These are phyloP conservation scores for Silene uniflora DNA, from an alignment of 148 eudicot species.

Conservation along the genomic window DNA sequence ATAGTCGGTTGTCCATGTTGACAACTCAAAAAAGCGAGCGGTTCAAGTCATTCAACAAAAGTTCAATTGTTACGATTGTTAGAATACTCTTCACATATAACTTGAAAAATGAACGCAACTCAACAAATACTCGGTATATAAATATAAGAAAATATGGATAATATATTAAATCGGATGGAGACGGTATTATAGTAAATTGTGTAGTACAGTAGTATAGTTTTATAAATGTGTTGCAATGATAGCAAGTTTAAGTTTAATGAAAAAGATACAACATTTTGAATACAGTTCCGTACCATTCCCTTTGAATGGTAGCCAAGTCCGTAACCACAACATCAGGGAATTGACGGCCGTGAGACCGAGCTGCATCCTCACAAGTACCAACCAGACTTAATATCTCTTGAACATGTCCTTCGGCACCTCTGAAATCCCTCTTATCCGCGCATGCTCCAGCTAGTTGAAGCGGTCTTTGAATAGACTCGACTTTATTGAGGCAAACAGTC, in stretches of 20 bases:
- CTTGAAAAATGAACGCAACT: too few species aligned
- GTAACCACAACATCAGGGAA: conserved; percentile 8
- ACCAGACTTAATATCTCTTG: neutral
- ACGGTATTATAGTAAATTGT: neutral
- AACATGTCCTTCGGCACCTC: too few species aligned
- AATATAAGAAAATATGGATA: too few species aligned
- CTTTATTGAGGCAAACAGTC: conserved; percentile 1
- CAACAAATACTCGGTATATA: too few species aligned
- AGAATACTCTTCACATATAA: too few species aligned
- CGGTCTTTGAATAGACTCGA: neutral
- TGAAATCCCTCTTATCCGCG: too few species aligned
- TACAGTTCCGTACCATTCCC: neutral
- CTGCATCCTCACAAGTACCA: neutral
- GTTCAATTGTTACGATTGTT: too few species aligned
- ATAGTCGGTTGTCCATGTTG: too few species aligned
- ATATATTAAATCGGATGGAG: too few species aligned
- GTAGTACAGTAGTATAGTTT: neutral
- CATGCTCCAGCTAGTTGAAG: neutral
- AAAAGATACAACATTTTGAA: neutral
- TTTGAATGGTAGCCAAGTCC: neutral
- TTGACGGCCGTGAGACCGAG: conserved; percentile 8
- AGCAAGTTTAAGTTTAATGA: neutral
- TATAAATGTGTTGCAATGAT: too few species aligned
- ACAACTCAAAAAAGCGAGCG: too few species aligned
- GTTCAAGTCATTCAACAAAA: too few species aligned